Evolutionary conservation across 371 early-diverging fungal genomes (phyloP).

Genomic region (Fennellomyces sp.): DNA sequence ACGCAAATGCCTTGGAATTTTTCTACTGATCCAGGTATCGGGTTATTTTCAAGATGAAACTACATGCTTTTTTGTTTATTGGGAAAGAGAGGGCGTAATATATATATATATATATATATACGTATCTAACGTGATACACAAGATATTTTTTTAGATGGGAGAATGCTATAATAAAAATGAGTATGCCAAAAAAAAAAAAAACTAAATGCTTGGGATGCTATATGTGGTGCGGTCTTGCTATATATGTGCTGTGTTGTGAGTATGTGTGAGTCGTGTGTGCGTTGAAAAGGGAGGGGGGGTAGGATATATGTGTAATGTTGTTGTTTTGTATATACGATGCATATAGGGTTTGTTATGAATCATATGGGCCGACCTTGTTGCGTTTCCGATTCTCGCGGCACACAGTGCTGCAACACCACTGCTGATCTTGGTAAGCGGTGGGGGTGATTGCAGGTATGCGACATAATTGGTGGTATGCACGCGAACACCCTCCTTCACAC

Average conservation of each 20-base stretch:
- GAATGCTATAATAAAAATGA: too few species aligned
- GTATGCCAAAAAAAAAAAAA: too few species aligned
- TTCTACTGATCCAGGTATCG: neutral
- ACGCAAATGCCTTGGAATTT: neutral
- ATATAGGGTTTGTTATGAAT: constrained; percentile 7
- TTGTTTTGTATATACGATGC: neutral
- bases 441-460: constrained; percentile 12
- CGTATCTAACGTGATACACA: too few species aligned
- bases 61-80: too few species aligned
- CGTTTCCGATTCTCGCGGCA: constrained; percentile 26
- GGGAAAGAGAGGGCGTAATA: too few species aligned
- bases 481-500: constrained; percentile 41
- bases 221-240: neutral
- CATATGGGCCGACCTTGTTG: constrained; percentile 25
- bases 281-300: neutral
- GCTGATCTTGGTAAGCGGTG: constrained; percentile 7
- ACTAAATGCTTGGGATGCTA: too few species aligned
- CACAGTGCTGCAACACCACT: constrained; percentile 27
- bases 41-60: too few species aligned
- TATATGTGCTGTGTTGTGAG: neutral
- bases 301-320: neutral
- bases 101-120: too few species aligned
- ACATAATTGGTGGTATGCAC: constrained; percentile 32
- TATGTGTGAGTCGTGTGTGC: neutral
- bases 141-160: too few species aligned